Evolutionary conservation across 106 monocot species (phyloP).

Genomic region (Triglochin maritima): DNA sequence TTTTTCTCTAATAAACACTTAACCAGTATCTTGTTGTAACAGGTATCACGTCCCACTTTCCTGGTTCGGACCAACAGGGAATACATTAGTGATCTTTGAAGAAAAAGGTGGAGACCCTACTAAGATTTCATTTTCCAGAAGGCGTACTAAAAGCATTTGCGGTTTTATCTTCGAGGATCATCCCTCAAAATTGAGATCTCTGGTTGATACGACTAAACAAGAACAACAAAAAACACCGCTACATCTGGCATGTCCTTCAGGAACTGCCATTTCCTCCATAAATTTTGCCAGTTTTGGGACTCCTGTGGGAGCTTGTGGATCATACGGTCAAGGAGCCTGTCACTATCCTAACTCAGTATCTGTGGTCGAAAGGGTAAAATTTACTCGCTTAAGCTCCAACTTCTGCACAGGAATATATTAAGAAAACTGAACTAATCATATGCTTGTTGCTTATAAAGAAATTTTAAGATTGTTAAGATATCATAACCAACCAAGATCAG

Average conservation of each 20-base stretch:
- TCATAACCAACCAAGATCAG: neutral
- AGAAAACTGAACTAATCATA: too few species aligned
- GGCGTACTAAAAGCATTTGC: slow-evolving; percentile 42
- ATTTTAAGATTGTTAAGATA: neutral
- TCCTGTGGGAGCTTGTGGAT: slow-evolving; percentile 61
- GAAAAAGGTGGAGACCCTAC: slow-evolving; percentile 96
- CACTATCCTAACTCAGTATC: slow-evolving; percentile 48
- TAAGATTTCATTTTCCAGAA: slow-evolving; percentile 58
- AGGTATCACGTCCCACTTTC: slow-evolving; percentile 98
- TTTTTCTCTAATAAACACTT: neutral
- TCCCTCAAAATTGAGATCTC: slow-evolving; percentile 42
- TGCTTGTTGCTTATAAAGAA: neutral
- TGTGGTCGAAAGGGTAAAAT: slow-evolving; percentile 57
- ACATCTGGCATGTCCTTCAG: slow-evolving; percentile 46
- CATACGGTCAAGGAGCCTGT: slow-evolving; percentile 53
- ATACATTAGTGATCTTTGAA: slow-evolving; percentile 74
- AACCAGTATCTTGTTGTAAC: neutral
- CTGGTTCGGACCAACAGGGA: slow-evolving; percentile 80
- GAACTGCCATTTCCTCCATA: slow-evolving; percentile 38
- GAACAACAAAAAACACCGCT: slow-evolving; percentile 19
- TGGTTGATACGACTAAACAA: slow-evolving; percentile 11
- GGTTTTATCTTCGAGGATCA: slow-evolving; percentile 50
- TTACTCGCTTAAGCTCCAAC: neutral
- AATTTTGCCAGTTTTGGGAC: slow-evolving; percentile 86
- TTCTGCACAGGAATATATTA: too few species aligned